A percentile compares a stretch with the other conserved stretches of the same genome.
Conservation (phyloP, 495 filamentous ascomycete species). For the Cercophora scortea region DNA sequence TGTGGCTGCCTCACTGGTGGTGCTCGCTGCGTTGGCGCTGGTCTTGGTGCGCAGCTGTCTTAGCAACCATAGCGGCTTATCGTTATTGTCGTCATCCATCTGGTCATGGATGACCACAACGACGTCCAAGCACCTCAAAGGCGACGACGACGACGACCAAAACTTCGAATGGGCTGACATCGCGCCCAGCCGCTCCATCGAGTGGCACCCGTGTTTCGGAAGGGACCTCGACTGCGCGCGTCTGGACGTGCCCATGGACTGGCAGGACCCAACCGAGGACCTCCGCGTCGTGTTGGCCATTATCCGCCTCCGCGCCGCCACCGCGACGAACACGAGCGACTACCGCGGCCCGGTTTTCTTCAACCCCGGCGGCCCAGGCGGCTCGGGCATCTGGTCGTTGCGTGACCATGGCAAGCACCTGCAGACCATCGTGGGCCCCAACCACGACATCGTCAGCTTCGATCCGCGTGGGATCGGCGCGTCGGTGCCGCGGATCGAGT, state of each 20-base stretch:
- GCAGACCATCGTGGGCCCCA: constrained; percentile 39
- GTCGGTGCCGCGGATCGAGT: constrained; percentile 34
- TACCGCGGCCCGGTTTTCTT: constrained; percentile 43
- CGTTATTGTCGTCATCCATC: background rate
- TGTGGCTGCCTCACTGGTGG: background rate
- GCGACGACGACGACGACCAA: background rate
- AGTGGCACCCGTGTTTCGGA: constrained; percentile 28
- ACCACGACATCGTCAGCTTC: constrained; percentile 43
- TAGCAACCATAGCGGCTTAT: background rate
- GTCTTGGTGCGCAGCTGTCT: background rate
- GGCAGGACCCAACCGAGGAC: constrained; percentile 27
- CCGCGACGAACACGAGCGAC: background rate
- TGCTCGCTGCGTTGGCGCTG: background rate
- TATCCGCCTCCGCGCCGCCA: constrained; percentile 35
- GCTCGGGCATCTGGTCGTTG: constrained; percentile 34
- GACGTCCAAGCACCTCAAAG: background rate
- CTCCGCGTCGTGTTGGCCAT: constrained; percentile 34
- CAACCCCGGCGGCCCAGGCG: constrained; percentile 48
- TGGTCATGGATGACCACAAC: background rate
- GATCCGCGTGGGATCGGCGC: constrained; percentile 42
- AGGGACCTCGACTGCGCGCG: constrained; percentile 31
- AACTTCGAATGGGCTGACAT: constrained; percentile 24
- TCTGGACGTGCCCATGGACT: constrained; percentile 41
- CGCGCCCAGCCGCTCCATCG: constrained; percentile 20
- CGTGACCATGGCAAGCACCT: constrained; percentile 27